These are phyloP conservation scores for Penium margaritaceum DNA, from an alignment of 139 green algal genomes.

Conservation along the genomic window DNA sequence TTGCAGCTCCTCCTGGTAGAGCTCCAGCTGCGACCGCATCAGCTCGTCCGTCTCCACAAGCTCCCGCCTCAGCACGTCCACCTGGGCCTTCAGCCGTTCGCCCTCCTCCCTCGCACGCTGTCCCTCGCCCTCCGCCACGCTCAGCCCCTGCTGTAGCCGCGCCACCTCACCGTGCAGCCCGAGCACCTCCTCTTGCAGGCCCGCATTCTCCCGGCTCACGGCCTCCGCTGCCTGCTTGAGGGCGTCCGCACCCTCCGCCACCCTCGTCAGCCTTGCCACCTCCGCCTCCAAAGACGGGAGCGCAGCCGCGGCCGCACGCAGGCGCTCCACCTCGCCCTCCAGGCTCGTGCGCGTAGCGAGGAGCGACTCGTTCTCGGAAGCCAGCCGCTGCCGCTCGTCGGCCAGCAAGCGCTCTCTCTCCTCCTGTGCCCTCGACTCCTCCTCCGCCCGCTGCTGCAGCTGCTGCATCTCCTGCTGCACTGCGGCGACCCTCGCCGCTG, in stretches of 20 bases:
- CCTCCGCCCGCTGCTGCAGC: constrained; percentile 12
- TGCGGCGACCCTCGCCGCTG: too few species aligned
- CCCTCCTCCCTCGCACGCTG: constrained; percentile 14
- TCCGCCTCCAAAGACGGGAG: constrained; percentile 15
- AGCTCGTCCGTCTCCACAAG: constrained; percentile 28
- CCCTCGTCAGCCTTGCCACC: constrained; percentile 1
- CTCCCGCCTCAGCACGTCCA: constrained; percentile 26
- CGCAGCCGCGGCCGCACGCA: too few species aligned
- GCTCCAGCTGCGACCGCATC: constrained; percentile 22
- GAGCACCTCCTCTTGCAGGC: constrained; percentile 6
- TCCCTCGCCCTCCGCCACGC: constrained; percentile 22
- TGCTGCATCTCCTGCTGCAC: not conserved
- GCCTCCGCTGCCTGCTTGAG: constrained; percentile 2
- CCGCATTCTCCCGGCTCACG: constrained; percentile 4
- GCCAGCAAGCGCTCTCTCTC: too few species aligned
- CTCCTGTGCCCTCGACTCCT: constrained; percentile 9
- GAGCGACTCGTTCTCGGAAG: too few species aligned
- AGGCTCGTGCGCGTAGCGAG: too few species aligned
- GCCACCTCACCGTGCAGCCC: constrained; percentile 20
- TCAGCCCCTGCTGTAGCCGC: constrained; percentile 8
- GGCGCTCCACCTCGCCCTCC: too few species aligned
- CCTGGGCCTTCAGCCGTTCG: constrained; percentile 17
- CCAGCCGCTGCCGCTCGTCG: too few species aligned
- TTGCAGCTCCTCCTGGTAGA: constrained; percentile 6
- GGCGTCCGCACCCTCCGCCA: not conserved